Evolutionary conservation across 352 stramenopile species (phyloP).

Genomic region (Phytophthora cactorum): DNA sequence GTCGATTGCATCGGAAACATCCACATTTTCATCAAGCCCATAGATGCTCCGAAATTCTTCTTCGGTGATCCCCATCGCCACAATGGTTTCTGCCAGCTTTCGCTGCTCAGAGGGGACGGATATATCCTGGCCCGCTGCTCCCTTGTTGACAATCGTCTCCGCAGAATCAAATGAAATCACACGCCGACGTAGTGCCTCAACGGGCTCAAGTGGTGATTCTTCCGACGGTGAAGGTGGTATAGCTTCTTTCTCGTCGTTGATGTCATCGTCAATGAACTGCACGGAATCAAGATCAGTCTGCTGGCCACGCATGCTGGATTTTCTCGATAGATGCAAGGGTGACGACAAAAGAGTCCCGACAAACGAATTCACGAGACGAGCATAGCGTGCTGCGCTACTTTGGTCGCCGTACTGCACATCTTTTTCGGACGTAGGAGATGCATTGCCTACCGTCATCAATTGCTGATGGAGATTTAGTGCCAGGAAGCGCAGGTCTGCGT

Average conservation of each 20-base stretch:
- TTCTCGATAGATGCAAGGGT: constrained; percentile 39
- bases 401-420: constrained; percentile 56
- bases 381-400: constrained; percentile 47
- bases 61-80: constrained; percentile 68
- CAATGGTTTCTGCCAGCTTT: constrained; percentile 76
- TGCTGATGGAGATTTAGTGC: constrained; percentile 88
- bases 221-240: constrained; percentile 7
- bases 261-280: constrained; percentile 43
- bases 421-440: constrained; percentile 62
- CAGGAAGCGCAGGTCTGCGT: constrained; percentile 77
- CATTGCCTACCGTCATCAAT: constrained; percentile 77
- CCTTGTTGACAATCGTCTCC: constrained; percentile 75
- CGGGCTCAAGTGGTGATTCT: constrained; percentile 49
- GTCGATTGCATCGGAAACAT: constrained; percentile 19
- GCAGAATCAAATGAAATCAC: constrained; percentile 84
- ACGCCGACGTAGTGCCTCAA: constrained; percentile 64
- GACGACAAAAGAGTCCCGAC: constrained; percentile 53
- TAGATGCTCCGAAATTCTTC: constrained; percentile 50
- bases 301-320: constrained; percentile 35
- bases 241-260: constrained; percentile 29
- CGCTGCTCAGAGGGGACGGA: constrained; percentile 61
- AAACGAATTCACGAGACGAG: constrained; percentile 64
- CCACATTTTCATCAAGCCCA: constrained; percentile 27
- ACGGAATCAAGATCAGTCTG: constrained; percentile 40
- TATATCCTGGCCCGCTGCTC: constrained; percentile 41